Evolutionary conservation across 768 basidiomycete genomes (phyloP), one percentile per base, ranked within the genome.

Genomic region (Xerocomus spinulosus): DNA sequence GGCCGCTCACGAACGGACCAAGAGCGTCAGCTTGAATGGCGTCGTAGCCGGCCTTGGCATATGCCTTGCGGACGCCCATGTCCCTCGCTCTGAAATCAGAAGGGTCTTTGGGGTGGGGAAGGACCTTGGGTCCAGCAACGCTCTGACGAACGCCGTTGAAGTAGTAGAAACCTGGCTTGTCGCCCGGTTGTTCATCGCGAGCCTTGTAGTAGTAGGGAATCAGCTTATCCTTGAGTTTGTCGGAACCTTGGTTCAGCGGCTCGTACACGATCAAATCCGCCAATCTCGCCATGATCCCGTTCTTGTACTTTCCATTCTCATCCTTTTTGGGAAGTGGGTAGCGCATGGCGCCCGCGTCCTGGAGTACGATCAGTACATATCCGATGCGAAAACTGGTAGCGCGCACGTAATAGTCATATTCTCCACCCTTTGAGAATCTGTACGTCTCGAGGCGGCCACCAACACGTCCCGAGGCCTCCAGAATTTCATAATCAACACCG

Each of bases 401-500:
- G 55, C 68, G 48, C 17, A 71, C 69, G 29, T 61, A 73, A 52
- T 75, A 73, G 42, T 74, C 64, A 34, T 70, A 68, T 17, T 55
- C 38, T 5, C 53, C 57, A 13, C 49, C 58, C 26, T 55, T 41
- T 2, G 52, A 42, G 53, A 79, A 78, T 9, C 61, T 62, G 48
- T 77, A 57, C 0, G 77, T 79, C 49, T 57, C 71, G 30, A 75
- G 58, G 14, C 75, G 69, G 23, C 77, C 77, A 1, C 77, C 77
- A 29, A 58, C 44, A 14, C 70, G 71, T 18, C 57, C 53, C 1
- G 62, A 59, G 4, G 70, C 72, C 56, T 78, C 77, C 15, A 78
- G 49, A 36, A 78, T 73, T 18, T 74, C 68, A 57, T 74, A 78
- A 7, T 61, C 50, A 53, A 77, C 69, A 0, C 56, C 66, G 8